These are phyloP conservation scores for Torulaspora indica DNA, from an alignment of 805 yeast genomes.

Conservation along the genomic window DNA sequence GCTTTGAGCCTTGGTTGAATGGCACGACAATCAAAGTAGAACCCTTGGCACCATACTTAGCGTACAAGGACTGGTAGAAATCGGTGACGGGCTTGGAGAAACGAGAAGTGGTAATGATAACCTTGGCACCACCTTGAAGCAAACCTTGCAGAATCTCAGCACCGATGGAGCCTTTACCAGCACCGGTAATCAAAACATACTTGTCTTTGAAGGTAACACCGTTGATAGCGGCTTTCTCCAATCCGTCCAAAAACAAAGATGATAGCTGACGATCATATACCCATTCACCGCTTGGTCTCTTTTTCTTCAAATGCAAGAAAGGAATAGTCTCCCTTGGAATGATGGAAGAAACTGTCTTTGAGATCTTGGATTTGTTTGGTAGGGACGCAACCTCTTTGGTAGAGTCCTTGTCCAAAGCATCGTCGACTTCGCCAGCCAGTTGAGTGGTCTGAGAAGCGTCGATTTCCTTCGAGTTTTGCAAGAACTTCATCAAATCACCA, in stretches of 20 bases:
- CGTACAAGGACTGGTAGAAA: slow-evolving; percentile 88
- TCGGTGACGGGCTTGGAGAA: slow-evolving; percentile 93
- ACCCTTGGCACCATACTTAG: slow-evolving; percentile 88
- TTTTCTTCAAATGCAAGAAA: slow-evolving; percentile 86
- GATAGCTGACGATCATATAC: slow-evolving; percentile 75
- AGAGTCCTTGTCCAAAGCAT: slow-evolving; percentile 47
- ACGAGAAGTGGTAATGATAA: slow-evolving; percentile 92
- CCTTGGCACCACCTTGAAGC: slow-evolving; percentile 96
- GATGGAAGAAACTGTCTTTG: slow-evolving; percentile 66
- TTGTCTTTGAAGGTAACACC: slow-evolving; percentile 88
- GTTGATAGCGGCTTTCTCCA: slow-evolving; percentile 89
- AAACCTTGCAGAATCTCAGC: slow-evolving; percentile 94
- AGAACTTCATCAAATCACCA: slow-evolving; percentile 63
- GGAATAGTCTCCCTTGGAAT: slow-evolving; percentile 86
- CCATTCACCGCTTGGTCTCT: slow-evolving; percentile 70
- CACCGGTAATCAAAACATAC: slow-evolving; percentile 91
- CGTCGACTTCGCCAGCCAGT: slow-evolving; percentile 47
- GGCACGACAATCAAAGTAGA: slow-evolving; percentile 94
- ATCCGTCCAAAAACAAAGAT: slow-evolving; percentile 75
- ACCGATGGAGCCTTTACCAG: slow-evolving; percentile 98
- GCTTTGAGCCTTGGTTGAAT: slow-evolving; percentile 95
- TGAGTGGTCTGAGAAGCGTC: slow-evolving; percentile 61
- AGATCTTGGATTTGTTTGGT: slow-evolving; percentile 62
- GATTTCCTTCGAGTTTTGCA: slow-evolving; percentile 65
- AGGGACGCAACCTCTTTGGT: slow-evolving; percentile 85